These are phyloP conservation scores for Aspergillus unguis DNA, from an alignment of 2,329 filamentous ascomycete genomes.

Conservation along the genomic window DNA sequence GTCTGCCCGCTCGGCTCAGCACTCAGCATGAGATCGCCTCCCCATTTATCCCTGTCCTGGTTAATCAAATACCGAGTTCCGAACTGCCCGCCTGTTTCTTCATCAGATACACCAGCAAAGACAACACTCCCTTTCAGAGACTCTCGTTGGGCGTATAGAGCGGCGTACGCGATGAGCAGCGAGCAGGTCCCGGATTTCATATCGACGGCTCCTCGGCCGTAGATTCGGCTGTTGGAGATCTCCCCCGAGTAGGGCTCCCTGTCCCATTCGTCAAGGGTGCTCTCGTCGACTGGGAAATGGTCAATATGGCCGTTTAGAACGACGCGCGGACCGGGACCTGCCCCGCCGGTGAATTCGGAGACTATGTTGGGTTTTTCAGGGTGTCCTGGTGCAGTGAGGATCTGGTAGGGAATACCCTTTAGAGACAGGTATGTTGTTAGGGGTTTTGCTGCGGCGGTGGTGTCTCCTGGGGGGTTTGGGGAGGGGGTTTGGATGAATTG, in stretches of 20 bases:
- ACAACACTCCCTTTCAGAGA: not conserved
- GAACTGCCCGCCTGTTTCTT: not conserved
- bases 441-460: not conserved
- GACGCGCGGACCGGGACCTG: conserved; percentile 28
- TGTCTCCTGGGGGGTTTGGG: not conserved
- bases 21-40: conserved; percentile 40
- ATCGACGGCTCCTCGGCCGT: conserved; percentile 42
- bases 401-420: not conserved
- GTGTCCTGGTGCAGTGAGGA: not conserved
- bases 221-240: conserved; percentile 31
- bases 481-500: not conserved
- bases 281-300: conserved; percentile 36
- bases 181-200: conserved; percentile 47
- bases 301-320: conserved; percentile 46
- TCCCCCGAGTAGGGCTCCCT: conserved; percentile 21
- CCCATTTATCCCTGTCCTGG: conserved; percentile 33
- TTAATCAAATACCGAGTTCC: not conserved
- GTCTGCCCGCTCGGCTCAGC: conserved; percentile 40
- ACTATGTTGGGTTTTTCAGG: not conserved
- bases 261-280: conserved; percentile 33
- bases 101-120: not conserved
- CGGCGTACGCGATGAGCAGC: conserved; percentile 38
- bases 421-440: not conserved
- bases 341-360: not conserved
- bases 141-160: conserved; percentile 24